Percentiles rank a stretch among this genome's conserved stretches.
Conservation (phyloP, 805 yeast species). For the Lipomyces spencermartinsiae region DNA sequence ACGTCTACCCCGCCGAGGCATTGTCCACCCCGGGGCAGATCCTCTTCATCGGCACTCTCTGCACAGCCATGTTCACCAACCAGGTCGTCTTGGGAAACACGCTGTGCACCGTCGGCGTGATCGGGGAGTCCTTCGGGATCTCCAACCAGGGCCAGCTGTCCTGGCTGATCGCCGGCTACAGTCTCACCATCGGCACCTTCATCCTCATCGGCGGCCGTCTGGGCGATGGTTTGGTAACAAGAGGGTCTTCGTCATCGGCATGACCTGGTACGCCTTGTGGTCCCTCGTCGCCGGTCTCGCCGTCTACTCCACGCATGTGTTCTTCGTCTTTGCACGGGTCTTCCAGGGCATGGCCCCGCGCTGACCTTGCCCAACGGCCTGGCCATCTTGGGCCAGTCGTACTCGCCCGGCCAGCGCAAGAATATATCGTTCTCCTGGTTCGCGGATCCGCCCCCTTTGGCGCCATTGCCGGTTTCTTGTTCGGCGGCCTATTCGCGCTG, state of each 20-base stretch:
- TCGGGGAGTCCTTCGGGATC: slow-evolving; percentile 46
- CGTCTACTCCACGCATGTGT: slow-evolving; percentile 53
- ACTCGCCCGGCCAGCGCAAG: slow-evolving; percentile 56
- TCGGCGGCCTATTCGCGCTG: slow-evolving; percentile 57
- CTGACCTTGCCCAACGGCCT: slow-evolving; percentile 64
- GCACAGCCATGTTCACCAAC: slow-evolving; percentile 49
- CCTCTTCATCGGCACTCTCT: slow-evolving; percentile 41
- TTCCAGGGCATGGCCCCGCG: slow-evolving; percentile 69
- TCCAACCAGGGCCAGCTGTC: slow-evolving; percentile 47
- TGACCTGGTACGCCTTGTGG: slow-evolving; percentile 63
- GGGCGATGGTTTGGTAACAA: slow-evolving; percentile 75
- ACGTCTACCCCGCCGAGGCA: too few species aligned
- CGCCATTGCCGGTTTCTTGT: slow-evolving; percentile 59
- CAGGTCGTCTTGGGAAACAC: slow-evolving; percentile 50
- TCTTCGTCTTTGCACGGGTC: slow-evolving; percentile 55
- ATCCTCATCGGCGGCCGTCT: slow-evolving; percentile 70
- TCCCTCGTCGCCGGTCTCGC: slow-evolving; percentile 65
- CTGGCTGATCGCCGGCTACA: slow-evolving; percentile 77
- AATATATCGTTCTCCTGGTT: slow-evolving; percentile 61
- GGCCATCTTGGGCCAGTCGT: slow-evolving; percentile 56
- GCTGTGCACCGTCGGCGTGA: slow-evolving; percentile 43
- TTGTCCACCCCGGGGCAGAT: slow-evolving; percentile 26
- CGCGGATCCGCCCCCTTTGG: slow-evolving; percentile 67
- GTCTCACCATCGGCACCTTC: slow-evolving; percentile 74
- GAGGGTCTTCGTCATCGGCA: slow-evolving; percentile 60